Conservation (phyloP, 2,329 filamentous ascomycete species). For the Aspergillus piperis region DNA sequence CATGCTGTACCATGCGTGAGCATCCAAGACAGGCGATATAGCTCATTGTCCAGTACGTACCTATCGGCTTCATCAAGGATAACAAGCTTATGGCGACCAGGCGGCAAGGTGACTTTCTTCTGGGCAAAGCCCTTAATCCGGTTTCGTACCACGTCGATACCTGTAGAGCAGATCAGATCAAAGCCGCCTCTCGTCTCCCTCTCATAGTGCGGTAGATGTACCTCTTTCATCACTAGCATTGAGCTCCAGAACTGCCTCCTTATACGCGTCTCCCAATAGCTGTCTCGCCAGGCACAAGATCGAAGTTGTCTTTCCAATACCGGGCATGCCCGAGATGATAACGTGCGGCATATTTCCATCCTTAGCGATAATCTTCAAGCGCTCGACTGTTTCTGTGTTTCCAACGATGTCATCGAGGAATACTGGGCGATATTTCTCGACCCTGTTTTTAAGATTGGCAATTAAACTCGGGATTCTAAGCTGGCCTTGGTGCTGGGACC, state of each 20-base stretch:
- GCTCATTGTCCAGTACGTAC: slow-evolving; percentile 28
- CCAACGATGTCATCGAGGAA: slow-evolving; percentile 97
- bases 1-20: slow-evolving; percentile 60
- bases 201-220: slow-evolving; percentile 32
- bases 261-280: slow-evolving; percentile 88
- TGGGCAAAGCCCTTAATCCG: slow-evolving; percentile 98
- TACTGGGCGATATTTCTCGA: slow-evolving; percentile 95
- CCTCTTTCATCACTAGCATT: slow-evolving; percentile 96
- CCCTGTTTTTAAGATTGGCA: slow-evolving; percentile 59
- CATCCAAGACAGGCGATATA: not conserved
- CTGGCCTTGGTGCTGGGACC: not conserved
- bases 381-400: slow-evolving; percentile 96
- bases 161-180: slow-evolving; percentile 41
- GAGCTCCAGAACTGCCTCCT: slow-evolving; percentile 93
- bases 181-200: not conserved
- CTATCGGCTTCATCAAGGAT: slow-evolving; percentile 98
- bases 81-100: slow-evolving; percentile 90
- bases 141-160: slow-evolving; percentile 96
- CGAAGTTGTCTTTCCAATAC: slow-evolving; percentile 97
- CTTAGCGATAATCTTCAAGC: slow-evolving; percentile 95
- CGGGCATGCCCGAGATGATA: slow-evolving; percentile 99
- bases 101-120: slow-evolving; percentile 94
- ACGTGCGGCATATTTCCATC: slow-evolving; percentile 99
- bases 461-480: slow-evolving; percentile 15
- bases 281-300: slow-evolving; percentile 91